Evolutionary conservation across 2,329 filamentous ascomycete species (phyloP).

Genomic region (Phialocephala subalpina): DNA sequence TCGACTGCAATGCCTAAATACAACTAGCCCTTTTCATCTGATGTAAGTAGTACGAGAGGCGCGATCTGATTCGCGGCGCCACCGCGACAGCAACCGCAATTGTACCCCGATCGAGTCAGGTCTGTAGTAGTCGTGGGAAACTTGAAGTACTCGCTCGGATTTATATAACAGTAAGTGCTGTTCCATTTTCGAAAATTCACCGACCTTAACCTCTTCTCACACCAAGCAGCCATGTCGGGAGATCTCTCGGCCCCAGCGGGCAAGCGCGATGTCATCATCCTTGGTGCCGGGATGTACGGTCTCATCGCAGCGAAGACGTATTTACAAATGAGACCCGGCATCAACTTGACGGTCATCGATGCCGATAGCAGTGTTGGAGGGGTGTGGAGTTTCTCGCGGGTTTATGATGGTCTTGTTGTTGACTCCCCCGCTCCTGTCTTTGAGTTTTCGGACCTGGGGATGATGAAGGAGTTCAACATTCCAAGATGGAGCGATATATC

Average conservation of each 20-base stretch:
- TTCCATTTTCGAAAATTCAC: no score
- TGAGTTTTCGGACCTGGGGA: constrained; percentile 13
- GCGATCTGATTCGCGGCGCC: no score
- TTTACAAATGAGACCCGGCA: constrained; percentile 61
- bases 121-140: no score
- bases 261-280: neutral
- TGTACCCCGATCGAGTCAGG: no score
- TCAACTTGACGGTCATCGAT: constrained; percentile 66
- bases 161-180: no score
- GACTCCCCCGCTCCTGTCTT: neutral
- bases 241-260: neutral
- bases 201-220: neutral
- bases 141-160: no score
- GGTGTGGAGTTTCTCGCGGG: constrained; percentile 71
- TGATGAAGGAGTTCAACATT: constrained; percentile 10
- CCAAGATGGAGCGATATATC: neutral
- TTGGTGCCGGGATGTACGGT: constrained; percentile 45
- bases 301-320: constrained; percentile 67
- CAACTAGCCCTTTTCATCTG: no score
- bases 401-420: constrained; percentile 70
- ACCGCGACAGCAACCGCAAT: no score
- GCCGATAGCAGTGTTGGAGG: constrained; percentile 65
- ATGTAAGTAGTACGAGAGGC: no score
- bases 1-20: no score
- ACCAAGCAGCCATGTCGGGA: neutral